Percentiles rank a stretch among this genome's conserved stretches.
Evolutionary conservation across 1,284 basidiomycete species (phyloP).

Genomic region (Trametes versicolor): DNA sequence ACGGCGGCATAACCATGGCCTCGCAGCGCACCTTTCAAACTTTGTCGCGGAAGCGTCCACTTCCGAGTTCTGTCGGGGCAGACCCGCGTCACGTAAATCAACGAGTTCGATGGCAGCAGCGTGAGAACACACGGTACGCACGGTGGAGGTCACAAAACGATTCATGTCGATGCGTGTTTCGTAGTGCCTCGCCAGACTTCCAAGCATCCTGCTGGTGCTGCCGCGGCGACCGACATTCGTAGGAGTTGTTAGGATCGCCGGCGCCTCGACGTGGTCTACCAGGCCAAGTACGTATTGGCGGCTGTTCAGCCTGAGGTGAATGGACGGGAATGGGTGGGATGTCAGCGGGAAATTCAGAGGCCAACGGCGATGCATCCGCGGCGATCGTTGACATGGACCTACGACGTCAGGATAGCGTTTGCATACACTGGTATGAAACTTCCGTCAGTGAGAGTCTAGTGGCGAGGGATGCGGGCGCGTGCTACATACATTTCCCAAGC

Average conservation of each 20-base stretch:
- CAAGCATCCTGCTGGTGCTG: too few relatives aligned
- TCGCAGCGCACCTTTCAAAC: neutral
- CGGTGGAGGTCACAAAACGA: too few relatives aligned
- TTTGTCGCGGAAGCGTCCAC: neutral
- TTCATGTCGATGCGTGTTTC: too few relatives aligned
- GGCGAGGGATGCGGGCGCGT: neutral
- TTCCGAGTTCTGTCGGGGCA: too few relatives aligned
- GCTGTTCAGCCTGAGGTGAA: slow-evolving; percentile 6
- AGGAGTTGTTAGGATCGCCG: neutral
- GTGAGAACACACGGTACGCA: too few relatives aligned
- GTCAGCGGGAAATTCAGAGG: neutral
- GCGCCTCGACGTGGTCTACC: neutral
- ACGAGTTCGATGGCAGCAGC: neutral
- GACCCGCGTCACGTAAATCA: too few relatives aligned
- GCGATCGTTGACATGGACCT: neutral
- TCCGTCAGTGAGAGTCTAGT: too few relatives aligned
- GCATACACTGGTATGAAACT: neutral
- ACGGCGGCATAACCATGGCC: too few relatives aligned
- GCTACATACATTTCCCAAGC: slow-evolving; percentile 1
- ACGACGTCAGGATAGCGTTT: neutral
- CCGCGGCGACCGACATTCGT: neutral
- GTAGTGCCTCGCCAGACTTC: too few relatives aligned
- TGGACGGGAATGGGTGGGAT: too few relatives aligned
- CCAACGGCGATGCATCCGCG: neutral
- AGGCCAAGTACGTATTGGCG: slow-evolving; percentile 12